Conservation (phyloP, 2,329 filamentous ascomycete species). For the Amesomyces nigricolor region DNA sequence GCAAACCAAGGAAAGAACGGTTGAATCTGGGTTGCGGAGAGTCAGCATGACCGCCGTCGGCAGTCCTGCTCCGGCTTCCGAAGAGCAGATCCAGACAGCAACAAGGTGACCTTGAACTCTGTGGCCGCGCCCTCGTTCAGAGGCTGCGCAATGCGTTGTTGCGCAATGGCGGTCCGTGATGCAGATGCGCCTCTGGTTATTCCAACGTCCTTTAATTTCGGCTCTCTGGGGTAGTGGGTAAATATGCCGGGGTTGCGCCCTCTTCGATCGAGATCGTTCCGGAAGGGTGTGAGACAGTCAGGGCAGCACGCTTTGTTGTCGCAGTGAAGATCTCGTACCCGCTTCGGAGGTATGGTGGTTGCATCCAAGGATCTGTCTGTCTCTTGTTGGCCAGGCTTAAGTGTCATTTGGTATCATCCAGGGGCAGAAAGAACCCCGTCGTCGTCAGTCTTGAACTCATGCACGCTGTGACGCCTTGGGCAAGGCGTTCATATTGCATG, state of each 20-base stretch:
- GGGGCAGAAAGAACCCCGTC: not conserved
- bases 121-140: not conserved
- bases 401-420: not conserved
- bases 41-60: constrained; percentile 5
- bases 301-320: not conserved
- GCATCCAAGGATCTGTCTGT: no score
- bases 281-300: constrained; percentile 3
- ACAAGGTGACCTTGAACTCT: no score
- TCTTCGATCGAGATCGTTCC: not conserved
- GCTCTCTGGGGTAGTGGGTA: constrained; percentile 2
- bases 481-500: not conserved
- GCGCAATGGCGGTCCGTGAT: constrained; percentile 8
- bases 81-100: not conserved
- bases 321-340: not conserved
- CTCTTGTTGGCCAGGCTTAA: no score
- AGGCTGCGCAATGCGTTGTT: not conserved
- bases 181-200: constrained; percentile 2
- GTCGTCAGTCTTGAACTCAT: not conserved
- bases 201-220: constrained; percentile 17
- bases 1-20: not conserved
- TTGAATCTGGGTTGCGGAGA: constrained; percentile 8
- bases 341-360: no score
- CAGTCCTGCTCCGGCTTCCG: constrained; percentile 1
- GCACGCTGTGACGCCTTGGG: constrained; percentile 1
- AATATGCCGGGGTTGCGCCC: not conserved